These are phyloP conservation scores for Fusarium sp. DNA, from an alignment of 2,329 filamentous ascomycete genomes.

Conservation along the genomic window DNA sequence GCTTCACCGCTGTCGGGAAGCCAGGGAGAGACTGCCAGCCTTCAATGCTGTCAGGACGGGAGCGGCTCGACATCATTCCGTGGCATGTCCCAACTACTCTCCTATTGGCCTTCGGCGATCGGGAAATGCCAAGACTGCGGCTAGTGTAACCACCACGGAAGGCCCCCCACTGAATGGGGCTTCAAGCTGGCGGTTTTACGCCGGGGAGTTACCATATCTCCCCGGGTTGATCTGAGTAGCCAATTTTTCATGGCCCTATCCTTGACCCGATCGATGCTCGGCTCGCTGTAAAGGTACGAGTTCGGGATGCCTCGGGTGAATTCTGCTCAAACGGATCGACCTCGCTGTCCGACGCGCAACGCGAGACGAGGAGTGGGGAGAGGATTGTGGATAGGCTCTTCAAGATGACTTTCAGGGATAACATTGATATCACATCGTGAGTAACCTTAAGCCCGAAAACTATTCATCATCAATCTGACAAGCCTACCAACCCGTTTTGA, in stretches of 20 bases:
- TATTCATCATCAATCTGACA: not conserved
- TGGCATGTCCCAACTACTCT: not conserved
- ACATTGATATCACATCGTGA: not conserved
- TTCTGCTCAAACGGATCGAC: not conserved
- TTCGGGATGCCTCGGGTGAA: not conserved
- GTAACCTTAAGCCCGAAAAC: not conserved
- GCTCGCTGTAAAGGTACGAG: not conserved
- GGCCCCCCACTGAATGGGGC: not conserved
- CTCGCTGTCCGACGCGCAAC: not conserved
- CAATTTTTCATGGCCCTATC: not conserved
- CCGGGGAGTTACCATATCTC: not conserved
- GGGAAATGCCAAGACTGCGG: not conserved
- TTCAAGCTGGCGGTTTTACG: not conserved
- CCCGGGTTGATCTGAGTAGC: not conserved
- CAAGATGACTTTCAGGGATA: not conserved
- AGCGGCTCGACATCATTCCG: not conserved
- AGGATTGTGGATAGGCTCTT: not conserved
- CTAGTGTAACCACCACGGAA: not conserved
- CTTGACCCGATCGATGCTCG: not conserved
- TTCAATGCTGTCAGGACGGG: not conserved
- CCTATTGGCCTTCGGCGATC: not conserved
- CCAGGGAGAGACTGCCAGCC: not conserved
- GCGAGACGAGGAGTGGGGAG: not conserved
- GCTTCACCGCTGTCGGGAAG: not conserved
- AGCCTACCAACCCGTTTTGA: not conserved